Evolutionary conservation across 2,329 filamentous ascomycete species (phyloP).

Genomic region (Zymoseptoria crescenta): DNA sequence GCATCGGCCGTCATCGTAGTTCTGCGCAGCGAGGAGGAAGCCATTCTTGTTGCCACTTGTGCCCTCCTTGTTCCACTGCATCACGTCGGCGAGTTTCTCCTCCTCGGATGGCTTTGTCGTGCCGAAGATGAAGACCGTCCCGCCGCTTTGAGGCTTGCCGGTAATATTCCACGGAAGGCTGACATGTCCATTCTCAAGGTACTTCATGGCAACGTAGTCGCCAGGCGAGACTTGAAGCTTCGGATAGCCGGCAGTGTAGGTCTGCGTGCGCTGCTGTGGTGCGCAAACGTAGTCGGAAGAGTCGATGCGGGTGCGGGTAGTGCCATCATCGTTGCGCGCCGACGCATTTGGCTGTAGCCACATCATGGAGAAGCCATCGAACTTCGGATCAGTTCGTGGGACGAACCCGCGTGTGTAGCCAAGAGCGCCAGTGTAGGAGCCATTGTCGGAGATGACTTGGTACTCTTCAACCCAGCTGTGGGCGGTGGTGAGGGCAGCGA

Average conservation of each 20-base stretch:
- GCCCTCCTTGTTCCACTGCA: slow-evolving; percentile 75
- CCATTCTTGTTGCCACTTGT: slow-evolving; percentile 74
- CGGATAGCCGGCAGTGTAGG: slow-evolving; percentile 48
- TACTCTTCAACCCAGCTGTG: slow-evolving; percentile 83
- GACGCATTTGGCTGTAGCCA: slow-evolving; percentile 52
- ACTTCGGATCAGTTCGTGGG: slow-evolving; percentile 48
- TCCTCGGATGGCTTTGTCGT: slow-evolving; percentile 42
- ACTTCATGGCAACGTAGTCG: slow-evolving; percentile 41
- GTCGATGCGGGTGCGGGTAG: slow-evolving; percentile 42
- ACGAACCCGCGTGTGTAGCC: slow-evolving; percentile 71
- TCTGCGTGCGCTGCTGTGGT: slow-evolving; percentile 51
- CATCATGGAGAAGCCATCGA: slow-evolving; percentile 51
- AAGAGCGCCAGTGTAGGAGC: slow-evolving; percentile 59
- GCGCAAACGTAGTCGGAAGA: slow-evolving; percentile 55
- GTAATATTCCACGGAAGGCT: slow-evolving; percentile 34
- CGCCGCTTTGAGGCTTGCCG: slow-evolving; percentile 38
- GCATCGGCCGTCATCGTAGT: slow-evolving; percentile 87
- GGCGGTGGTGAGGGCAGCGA: slow-evolving; percentile 32
- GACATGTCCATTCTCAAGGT: slow-evolving; percentile 46
- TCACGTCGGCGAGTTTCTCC: slow-evolving; percentile 56
- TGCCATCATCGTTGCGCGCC: slow-evolving; percentile 22
- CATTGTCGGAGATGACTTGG: slow-evolving; percentile 62
- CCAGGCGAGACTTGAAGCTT: slow-evolving; percentile 51
- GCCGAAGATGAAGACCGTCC: slow-evolving; percentile 43
- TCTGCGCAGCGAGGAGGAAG: slow-evolving; percentile 63